phyloP scores from a whole-genome alignment of 257 asterid genomes.

The Nicotiana undulata region DNA sequence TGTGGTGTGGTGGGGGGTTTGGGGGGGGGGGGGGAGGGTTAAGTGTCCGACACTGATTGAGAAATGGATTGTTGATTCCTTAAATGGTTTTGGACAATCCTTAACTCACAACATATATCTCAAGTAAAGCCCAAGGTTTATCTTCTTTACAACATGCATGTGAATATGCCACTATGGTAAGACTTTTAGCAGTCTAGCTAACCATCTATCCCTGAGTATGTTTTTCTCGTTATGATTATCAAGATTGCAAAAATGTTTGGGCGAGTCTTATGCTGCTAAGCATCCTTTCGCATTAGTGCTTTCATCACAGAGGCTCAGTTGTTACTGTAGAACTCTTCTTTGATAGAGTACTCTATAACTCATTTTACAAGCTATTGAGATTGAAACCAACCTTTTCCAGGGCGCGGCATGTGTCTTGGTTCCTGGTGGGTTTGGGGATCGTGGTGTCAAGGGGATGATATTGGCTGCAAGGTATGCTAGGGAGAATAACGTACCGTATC shows the following conservation, averaged over 20 bases:
- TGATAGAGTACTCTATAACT: not conserved
- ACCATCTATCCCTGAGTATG: not conserved
- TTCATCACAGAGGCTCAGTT: not conserved
- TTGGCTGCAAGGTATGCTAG: slow-evolving; percentile 96
- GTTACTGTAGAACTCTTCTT: not conserved
- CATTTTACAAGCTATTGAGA: not conserved
- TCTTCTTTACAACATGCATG: not conserved
- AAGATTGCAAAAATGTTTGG: not conserved
- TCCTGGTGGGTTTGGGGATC: slow-evolving; percentile 99
- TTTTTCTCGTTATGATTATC: not conserved
- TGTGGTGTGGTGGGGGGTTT: no score
- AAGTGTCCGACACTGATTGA: no score
- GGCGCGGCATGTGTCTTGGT: slow-evolving; percentile 86
- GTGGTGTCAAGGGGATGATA: slow-evolving; percentile 93
- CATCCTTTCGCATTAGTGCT: not conserved
- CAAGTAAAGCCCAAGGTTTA: not conserved
- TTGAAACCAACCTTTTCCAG: slow-evolving; percentile 27
- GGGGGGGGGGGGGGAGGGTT: no score
- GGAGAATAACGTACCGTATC: slow-evolving; percentile 76
- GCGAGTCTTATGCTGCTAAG: not conserved
- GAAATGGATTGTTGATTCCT: no score
- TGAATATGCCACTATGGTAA: not conserved
- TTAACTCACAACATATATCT: no score
- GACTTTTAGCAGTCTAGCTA: not conserved
- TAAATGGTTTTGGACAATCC: no score